Evolutionary conservation across 768 basidiomycete species (phyloP).

Genomic region (Suillus sp.): DNA sequence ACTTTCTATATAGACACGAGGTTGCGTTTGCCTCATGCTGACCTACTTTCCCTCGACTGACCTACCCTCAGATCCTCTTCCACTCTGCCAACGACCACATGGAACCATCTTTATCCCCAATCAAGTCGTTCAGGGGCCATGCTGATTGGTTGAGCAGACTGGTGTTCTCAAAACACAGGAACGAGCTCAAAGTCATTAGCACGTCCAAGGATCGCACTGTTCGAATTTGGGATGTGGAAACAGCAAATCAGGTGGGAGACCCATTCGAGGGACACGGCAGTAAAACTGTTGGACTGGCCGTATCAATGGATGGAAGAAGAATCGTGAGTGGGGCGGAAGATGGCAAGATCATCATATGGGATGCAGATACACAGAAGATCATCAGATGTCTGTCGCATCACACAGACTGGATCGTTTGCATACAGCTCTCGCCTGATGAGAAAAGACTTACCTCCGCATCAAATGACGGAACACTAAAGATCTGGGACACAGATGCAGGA

Average conservation of each 20-base stretch:
- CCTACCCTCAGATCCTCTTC: background rate
- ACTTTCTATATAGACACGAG: background rate
- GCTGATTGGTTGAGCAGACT: background rate
- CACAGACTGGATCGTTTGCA: rapidly evolving
- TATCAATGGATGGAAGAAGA: no score
- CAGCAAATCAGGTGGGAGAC: background rate
- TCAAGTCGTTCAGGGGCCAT: background rate
- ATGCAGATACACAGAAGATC: background rate
- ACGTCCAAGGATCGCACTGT: background rate
- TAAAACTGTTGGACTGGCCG: background rate
- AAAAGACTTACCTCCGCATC: no score
- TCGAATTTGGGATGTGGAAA: background rate
- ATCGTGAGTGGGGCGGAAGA: background rate
- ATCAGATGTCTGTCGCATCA: background rate
- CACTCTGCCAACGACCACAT: background rate
- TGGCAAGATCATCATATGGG: background rate
- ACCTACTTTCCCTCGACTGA: background rate
- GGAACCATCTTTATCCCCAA: background rate
- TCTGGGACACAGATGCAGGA: no score
- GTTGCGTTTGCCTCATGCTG: background rate
- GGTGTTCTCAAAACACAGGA: no score
- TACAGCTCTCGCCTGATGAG: background rate
- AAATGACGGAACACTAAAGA: no score
- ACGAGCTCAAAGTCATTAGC: no score
- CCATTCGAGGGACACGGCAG: background rate